A percentile compares a stretch with the other conserved stretches of the same genome.
Evolutionary conservation across 176 grass and related monocot species (phyloP).

Genomic region (Leersia perrieri): DNA sequence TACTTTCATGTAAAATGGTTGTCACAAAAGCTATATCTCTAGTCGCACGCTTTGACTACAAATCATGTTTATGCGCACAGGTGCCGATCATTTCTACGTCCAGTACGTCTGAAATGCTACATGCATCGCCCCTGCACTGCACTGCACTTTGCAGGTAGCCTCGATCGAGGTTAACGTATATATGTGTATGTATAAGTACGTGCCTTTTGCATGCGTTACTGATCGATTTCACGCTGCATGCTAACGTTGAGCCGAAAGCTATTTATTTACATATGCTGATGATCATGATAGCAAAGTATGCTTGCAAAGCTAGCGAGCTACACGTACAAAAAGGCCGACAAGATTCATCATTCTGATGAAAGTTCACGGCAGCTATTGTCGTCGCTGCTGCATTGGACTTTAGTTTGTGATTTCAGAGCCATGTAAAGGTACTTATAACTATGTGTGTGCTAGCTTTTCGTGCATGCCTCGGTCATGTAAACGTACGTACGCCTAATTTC

Average conservation of each 20-base stretch:
- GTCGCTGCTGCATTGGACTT: neutral
- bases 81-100: too few relatives aligned
- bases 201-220: neutral
- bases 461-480: neutral
- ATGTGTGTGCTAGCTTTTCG: neutral
- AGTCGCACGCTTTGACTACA: too few relatives aligned
- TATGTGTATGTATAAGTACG: neutral
- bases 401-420: constrained; percentile 45
- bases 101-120: too few relatives aligned
- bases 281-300: neutral
- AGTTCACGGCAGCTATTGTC: constrained; percentile 24
- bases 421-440: constrained; percentile 10
- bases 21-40: too few relatives aligned
- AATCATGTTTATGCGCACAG: too few relatives aligned
- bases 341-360: constrained; percentile 23
- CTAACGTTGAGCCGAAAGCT: constrained; percentile 1
- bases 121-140: too few relatives aligned
- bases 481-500: neutral
- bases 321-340: constrained; percentile 40
- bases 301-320: neutral
- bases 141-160: too few relatives aligned
- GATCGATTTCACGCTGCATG: neutral
- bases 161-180: neutral
- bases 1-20: too few relatives aligned
- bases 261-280: neutral